Base-by-base conservation (phyloP, 768 basidiomycete genomes). In the Tephrocybe sp. region DNA sequence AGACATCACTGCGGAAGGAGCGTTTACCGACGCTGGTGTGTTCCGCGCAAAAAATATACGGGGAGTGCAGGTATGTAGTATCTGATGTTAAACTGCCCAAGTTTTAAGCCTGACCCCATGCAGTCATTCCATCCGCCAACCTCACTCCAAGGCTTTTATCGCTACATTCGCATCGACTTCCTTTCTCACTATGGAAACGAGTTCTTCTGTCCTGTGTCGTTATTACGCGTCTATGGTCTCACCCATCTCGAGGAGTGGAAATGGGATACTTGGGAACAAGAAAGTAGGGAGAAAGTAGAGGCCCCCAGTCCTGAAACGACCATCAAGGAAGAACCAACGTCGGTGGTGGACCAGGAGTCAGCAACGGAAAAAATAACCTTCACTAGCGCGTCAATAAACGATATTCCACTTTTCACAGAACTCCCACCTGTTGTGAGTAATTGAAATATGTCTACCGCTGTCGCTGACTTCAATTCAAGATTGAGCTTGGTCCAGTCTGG, bases 211-310 rank as follows among this genome's bases (percentile, higher is more conserved):
- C 97, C 97, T 0, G 76, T 98, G 15, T 94, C 91, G 0, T 80
- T 98, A 1, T 77, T 98, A 15, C 86, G 93, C 24, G 93, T 97
- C 1, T 98, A 94, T 54, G 97, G 97, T 5, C 83, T 96, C 46
- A 98, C 94, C 1, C 94, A 98, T 70, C 84, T 98, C 55, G 95
- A 98, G 54, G 83, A 94, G 59, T 98, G 90, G 83, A 95, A 96
- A 59, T 89, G 92, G 87, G 90, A 92, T 41, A 74, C 74, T 5
- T 92, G 89, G 89, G 82, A 88, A 57, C 78, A 74, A 3, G 86
- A 89, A 62, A 87, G 86, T 55, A 73, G 66, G 31, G 73, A 51
- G 32, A 45, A 16, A 9, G 24, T 8, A 13, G 50, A 51, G 28
- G n/a, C 42, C n/a, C 44, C 73, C 1, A 77, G 78, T 47, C 62